Base-by-base conservation (phyloP, 257 asterid species). In the Paulownia fortunei region DNA sequence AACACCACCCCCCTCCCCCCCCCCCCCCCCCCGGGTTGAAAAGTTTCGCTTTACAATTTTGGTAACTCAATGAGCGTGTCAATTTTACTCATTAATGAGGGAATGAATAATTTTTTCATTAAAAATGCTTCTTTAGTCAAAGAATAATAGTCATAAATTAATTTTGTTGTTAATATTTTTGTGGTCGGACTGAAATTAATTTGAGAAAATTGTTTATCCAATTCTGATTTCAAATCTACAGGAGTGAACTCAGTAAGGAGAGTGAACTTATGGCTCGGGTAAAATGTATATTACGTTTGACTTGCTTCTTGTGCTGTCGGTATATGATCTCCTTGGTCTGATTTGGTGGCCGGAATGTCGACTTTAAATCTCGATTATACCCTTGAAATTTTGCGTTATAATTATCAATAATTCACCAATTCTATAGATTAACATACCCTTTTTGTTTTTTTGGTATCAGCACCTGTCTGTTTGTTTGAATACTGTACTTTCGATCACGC, bases 251-350 rank as follows among this genome's bases (percentile, higher is more conserved):
- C 36, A 30, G 36, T 30, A 4, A 42, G 1, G 51, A 42, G 13
- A 6, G 23, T 52, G 60, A 52, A n/a, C 26, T 56, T 34, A 79
- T 69, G 47, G 62, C 61, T 62, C 69, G 34, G 62, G 58, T 39
- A 41, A 47, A 58, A 21, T 11, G 5, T 18, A 69, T 6, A 26
- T 16, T 37, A 18, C 36, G 81, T 88, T 84, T 81, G 87, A 82
- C 86, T 66, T 36, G 69, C 54, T 67, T n/a, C n/a, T n/a, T 76
- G 24, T 46, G 59, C 42, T 84, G 88, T 85, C 89, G 92, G 94
- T 74, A 52, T 65, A 73, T 66, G 76, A 85, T 77, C 77, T 82
- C 24, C 56, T 37, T 26, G 34, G 81, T 75, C 77, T 62, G 87
- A 84, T 77, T 73, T 18, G 69, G 74, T 81, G 81, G 84, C 83